These are phyloP conservation scores for Candolleomyces aberdarensis DNA, from an alignment of 768 basidiomycete genomes.

Conservation along the genomic window DNA sequence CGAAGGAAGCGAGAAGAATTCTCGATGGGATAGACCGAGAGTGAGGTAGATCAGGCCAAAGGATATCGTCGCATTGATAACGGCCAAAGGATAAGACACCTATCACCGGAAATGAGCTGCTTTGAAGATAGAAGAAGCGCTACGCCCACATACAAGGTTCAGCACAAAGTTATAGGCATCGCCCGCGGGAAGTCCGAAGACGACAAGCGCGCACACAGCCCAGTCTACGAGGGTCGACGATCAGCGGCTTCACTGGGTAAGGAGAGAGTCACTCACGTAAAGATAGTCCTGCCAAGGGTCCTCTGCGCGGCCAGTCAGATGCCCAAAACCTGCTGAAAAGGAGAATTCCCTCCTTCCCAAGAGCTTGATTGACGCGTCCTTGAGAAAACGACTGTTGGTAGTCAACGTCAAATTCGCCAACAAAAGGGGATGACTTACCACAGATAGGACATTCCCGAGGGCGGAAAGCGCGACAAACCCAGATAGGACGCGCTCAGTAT, in stretches of 20 bases:
- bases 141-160: slow-evolving; percentile 37
- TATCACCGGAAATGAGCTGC: slow-evolving; percentile 1
- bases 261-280: slow-evolving; percentile 36
- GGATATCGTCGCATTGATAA: slow-evolving; percentile 46
- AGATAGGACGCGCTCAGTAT: slow-evolving; percentile 32
- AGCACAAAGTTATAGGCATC: slow-evolving; percentile 60
- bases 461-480: slow-evolving; percentile 44
- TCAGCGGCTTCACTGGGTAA: neutral
- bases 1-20: neutral
- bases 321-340: slow-evolving; percentile 55
- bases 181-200: slow-evolving; percentile 45
- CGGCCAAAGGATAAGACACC: slow-evolving; percentile 38
- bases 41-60: slow-evolving; percentile 42
- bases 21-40: neutral
- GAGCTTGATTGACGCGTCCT: slow-evolving; percentile 49
- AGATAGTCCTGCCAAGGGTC: slow-evolving; percentile 50
- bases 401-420: slow-evolving; percentile 13
- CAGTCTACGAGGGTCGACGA: slow-evolving; percentile 19
- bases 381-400: slow-evolving; percentile 15
- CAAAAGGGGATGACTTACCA: slow-evolving; percentile 16
- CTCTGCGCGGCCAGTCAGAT: slow-evolving; percentile 53
- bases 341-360: slow-evolving; percentile 54
- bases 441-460: slow-evolving; percentile 50
- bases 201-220: slow-evolving; percentile 24
- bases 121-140: neutral